Base-by-base conservation (phyloP, 306 rosid genomes). In the Casuarina equisetifolia region DNA sequence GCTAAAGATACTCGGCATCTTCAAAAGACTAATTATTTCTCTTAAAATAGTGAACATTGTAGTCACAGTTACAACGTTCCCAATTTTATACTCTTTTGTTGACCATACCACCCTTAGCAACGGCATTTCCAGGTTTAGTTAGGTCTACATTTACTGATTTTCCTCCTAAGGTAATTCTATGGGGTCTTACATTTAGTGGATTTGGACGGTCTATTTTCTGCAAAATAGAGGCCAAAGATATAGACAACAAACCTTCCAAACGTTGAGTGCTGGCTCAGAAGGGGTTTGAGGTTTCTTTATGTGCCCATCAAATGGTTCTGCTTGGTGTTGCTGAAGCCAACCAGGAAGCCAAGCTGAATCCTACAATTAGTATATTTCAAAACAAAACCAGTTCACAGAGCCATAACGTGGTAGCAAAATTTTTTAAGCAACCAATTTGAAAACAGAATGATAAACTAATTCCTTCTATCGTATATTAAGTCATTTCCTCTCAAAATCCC, bases 341-440 rank as follows among this genome's bases (percentile, higher is more conserved):
- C 79, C 74, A 48, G 98, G 97, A 78, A 89, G 82, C 98, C 97
- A 94, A 76, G 90, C 97, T 68, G 79, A 81, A 80, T 91, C 97
- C 98, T 91, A 83, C 46, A 64, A 75, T 73, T 62, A 53, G 46
- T 40, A 69, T 67, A 79, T 50, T 13, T 43, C 74, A 32, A 35
- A 80, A 53, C 48, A 79, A 35, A 25, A 55, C n/a, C 12, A 57
- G 32, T 42, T 48, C 59, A 39, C 25, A 59, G 17, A 62, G n/a
- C 3, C 55, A 45, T 4, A 36, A 39, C 43, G 40, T n/a, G 53
- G 6, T 9, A 25, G 39, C 35, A 10, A 40, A 40, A 58, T 17
- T 8, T 4, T 39, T 35, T 15, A 2, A 53, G 36, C 4, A 39
- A 64, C 69, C 44, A 64, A 11, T 9, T 43, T 2, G 48, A 6